Conservation (phyloP, 805 yeast species). For the Allodekkera sacchari region DNA sequence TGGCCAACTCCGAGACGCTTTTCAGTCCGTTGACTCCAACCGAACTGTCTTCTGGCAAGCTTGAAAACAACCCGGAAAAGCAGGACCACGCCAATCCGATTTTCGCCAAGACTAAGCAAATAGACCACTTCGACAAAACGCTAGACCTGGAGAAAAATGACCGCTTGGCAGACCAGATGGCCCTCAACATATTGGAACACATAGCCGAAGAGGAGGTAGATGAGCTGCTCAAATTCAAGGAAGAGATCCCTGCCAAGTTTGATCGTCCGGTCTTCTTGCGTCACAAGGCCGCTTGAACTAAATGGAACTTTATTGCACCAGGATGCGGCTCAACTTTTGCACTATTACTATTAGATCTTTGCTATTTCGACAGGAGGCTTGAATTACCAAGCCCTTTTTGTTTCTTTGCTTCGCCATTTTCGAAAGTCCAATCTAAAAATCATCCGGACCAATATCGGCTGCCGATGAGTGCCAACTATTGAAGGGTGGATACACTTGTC, state of each 20-base stretch:
- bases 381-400: too few relatives aligned
- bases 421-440: too few relatives aligned
- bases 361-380: too few relatives aligned
- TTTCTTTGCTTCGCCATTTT: too few relatives aligned
- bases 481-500: too few relatives aligned
- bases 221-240: conserved; percentile 20
- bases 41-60: too few relatives aligned
- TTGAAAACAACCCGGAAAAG: conserved; percentile 1
- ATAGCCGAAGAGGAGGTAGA: conserved; percentile 24
- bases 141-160: conserved; percentile 20
- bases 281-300: background rate
- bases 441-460: too few relatives aligned
- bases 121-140: conserved; percentile 23
- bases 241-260: conserved; percentile 18
- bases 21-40: too few relatives aligned
- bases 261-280: conserved; percentile 6
- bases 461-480: too few relatives aligned
- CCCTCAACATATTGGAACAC: conserved; percentile 22
- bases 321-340: background rate
- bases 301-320: background rate
- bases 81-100: conserved; percentile 15
- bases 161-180: conserved; percentile 27
- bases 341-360: too few relatives aligned
- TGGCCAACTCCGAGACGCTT: too few relatives aligned
- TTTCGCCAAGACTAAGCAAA: conserved; percentile 23